Evolutionary conservation across 371 early-diverging fungal species (phyloP).

Genomic region (Polyrhizophydium stewartii): DNA sequence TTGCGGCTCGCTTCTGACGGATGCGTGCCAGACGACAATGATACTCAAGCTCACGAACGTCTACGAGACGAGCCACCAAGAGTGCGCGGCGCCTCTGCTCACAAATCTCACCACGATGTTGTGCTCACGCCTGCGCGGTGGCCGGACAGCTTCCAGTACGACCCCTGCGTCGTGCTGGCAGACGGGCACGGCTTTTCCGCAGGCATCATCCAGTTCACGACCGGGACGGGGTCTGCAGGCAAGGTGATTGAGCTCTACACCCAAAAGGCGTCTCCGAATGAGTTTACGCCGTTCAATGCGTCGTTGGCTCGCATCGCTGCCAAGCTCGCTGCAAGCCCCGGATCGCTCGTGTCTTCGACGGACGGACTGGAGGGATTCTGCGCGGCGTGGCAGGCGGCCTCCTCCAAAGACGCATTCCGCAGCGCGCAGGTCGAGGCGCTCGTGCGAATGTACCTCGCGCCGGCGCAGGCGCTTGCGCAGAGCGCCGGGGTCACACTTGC

Average conservation of each 20-base stretch:
- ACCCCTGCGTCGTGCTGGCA: slow-evolving; percentile 6
- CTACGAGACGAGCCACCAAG: slow-evolving; percentile 16
- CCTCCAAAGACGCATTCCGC: slow-evolving; percentile 2
- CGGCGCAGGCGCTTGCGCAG: neutral
- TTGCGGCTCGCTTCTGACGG: neutral
- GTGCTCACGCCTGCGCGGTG: too few relatives aligned
- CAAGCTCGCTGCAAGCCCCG: neutral
- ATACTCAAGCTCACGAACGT: slow-evolving; percentile 16
- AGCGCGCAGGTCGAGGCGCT: slow-evolving; percentile 5
- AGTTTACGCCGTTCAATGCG: slow-evolving; percentile 4
- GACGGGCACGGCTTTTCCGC: slow-evolving; percentile 22
- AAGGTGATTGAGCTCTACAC: slow-evolving; percentile 10
- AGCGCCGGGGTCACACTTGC: neutral
- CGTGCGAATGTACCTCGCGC: neutral
- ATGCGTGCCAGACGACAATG: neutral
- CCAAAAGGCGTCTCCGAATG: neutral
- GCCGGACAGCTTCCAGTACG: slow-evolving; percentile 6
- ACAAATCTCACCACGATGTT: too few relatives aligned
- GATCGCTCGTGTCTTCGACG: slow-evolving; percentile 1
- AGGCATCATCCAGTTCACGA: slow-evolving; percentile 22
- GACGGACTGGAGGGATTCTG: slow-evolving; percentile 15
- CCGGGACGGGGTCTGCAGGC: slow-evolving; percentile 19
- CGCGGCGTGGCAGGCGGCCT: slow-evolving; percentile 16
- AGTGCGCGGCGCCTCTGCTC: neutral
- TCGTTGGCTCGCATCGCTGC: neutral